A percentile compares a stretch with the other conserved stretches of the same genome.
Evolutionary conservation across 768 basidiomycete species (phyloP).

Genomic region (Amyloporia xantha): DNA sequence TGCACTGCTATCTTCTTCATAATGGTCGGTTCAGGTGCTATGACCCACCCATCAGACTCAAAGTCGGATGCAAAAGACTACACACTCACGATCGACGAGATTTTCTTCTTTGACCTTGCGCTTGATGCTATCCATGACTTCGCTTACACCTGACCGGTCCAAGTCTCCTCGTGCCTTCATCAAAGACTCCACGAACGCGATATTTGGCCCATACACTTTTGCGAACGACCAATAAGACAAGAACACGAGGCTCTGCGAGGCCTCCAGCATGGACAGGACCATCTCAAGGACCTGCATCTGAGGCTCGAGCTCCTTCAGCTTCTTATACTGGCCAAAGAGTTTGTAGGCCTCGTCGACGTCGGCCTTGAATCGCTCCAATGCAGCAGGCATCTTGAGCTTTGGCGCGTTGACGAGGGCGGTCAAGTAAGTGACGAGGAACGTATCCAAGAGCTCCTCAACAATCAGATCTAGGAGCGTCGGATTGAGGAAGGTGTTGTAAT

Average conservation of each 20-base stretch:
- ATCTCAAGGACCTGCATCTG: constrained; percentile 85
- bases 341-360: constrained; percentile 74
- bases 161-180: constrained; percentile 88
- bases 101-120: constrained; percentile 90
- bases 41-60: constrained; percentile 38
- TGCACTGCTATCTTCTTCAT: constrained; percentile 87
- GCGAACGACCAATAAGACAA: constrained; percentile 93
- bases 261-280: constrained; percentile 74
- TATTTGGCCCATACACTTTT: constrained; percentile 87
- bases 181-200: constrained; percentile 84
- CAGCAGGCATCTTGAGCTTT: constrained; percentile 82
- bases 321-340: constrained; percentile 78
- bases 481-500: constrained; percentile 90
- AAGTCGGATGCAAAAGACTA: not conserved
- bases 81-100: constrained; percentile 66
- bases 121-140: constrained; percentile 91
- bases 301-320: constrained; percentile 69
- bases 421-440: constrained; percentile 86
- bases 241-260: constrained; percentile 85
- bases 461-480: constrained; percentile 85
- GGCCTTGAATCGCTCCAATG: constrained; percentile 74
- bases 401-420: constrained; percentile 77
- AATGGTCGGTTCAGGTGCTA: constrained; percentile 78
- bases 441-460: constrained; percentile 86
- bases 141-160: constrained; percentile 76